Evolutionary conservation across 2,329 filamentous ascomycete genomes (phyloP), one percentile per base, ranked within the genome.

Genomic region (Ceratocystis destructans): DNA sequence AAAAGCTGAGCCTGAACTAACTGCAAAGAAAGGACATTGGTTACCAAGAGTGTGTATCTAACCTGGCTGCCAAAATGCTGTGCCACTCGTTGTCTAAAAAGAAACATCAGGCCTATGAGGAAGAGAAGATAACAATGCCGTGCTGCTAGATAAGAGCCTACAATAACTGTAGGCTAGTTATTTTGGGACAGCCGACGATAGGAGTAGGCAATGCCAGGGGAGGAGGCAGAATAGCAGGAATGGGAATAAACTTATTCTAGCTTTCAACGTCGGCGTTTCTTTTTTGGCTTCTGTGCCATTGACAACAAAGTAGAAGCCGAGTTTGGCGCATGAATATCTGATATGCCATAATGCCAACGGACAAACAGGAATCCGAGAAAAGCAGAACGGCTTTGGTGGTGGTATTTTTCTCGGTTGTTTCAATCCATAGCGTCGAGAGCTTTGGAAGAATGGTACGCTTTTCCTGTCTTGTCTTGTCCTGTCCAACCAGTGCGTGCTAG

Each of bases 201-300:
- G 28, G 17, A 17, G 28, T 8, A 28, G 55, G 8, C 25, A 50
- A 3, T 50, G 48, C n/a, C 37, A 41, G 12, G 10, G 33, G 33
- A 37, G 33, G 33, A 12, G 33, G 33, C 33, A 8, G 33, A 37
- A 37, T 15, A 15, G 12, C 37, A 41, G 12, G 37, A 41, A 41
- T 41, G 37, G 37, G 37, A 41, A 41, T 41, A 41, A 41, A 10
- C 1, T 10, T 50, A 3, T 57, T 31, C 8, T 33, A 28, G 10
- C 17, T 33, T 31, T 17, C n/a, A n/a, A 17, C 25, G 55, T 28
- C 8, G 17, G 3, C 5, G 55, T 25, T 59, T 33, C 55, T 59
- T 59, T 59, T 59, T 37, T 59, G 55, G 55, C 55, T 33, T 59
- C 55, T 59, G 55, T 59, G 55, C 55, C 55, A n/a, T 59, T 57